Evolutionary conservation across 345 rosid species (phyloP).

Genomic region (Mangifera indica): DNA sequence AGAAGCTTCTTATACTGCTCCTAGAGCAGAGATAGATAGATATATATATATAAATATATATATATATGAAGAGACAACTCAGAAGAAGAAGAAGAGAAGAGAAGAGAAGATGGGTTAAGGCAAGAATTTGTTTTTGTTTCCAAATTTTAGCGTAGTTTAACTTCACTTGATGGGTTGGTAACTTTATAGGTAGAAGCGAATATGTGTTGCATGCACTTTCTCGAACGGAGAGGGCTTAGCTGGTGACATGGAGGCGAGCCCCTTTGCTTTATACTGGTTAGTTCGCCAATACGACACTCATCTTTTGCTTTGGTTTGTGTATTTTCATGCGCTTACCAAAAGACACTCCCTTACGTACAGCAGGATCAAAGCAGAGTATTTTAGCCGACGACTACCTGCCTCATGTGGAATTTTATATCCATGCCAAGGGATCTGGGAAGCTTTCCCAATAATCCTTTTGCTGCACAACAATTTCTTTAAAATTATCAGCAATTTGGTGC

Average conservation of each 20-base stretch:
- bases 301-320: constrained; percentile 36
- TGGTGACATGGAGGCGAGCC: constrained; percentile 36
- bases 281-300: constrained; percentile 28
- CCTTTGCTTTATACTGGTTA: constrained; percentile 45
- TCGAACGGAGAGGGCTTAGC: constrained; percentile 32
- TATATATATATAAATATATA: not conserved
- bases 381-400: not conserved
- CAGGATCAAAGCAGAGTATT: constrained; percentile 15
- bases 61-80: constrained; percentile 13
- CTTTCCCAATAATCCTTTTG: not conserved
- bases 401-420: too few relatives aligned
- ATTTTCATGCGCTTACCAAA: constrained; percentile 48
- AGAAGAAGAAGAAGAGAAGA: constrained; percentile 17
- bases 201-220: constrained; percentile 46
- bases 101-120: constrained; percentile 23
- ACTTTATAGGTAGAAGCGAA: constrained; percentile 53
- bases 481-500: not conserved
- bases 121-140: constrained; percentile 11
- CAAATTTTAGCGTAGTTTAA: not conserved
- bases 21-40: not conserved
- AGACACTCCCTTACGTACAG: constrained; percentile 25
- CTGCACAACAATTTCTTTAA: not conserved
- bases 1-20: constrained; percentile 15
- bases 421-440: too few relatives aligned
- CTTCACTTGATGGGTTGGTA: constrained; percentile 18